Conservation (phyloP, 805 yeast genomes). For the Candida yuanshanica region DNA sequence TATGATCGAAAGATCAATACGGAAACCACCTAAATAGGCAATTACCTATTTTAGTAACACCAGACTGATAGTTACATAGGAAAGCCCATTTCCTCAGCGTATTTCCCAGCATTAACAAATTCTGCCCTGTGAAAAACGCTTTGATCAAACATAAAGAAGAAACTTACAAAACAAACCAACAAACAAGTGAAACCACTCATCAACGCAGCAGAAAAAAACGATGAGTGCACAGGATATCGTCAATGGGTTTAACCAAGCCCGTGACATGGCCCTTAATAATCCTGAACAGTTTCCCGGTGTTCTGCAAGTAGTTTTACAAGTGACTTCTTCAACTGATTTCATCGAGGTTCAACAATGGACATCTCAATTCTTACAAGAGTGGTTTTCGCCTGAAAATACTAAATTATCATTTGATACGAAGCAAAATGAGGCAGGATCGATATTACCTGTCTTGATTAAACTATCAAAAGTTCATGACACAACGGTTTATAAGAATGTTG, state of each 20-base stretch:
- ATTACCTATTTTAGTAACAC: too few relatives aligned
- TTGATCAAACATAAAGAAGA: background rate
- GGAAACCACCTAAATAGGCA: too few relatives aligned
- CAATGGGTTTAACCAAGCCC: constrained; percentile 14
- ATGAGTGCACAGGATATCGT: constrained; percentile 10
- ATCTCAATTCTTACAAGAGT: constrained; percentile 18
- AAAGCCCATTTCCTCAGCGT: too few relatives aligned
- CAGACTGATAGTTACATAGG: too few relatives aligned
- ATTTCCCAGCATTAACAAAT: background rate
- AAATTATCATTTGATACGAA: constrained; percentile 10
- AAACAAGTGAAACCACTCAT: background rate
- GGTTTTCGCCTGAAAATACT: constrained; percentile 13
- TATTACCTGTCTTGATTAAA: constrained; percentile 13
- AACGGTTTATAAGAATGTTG: constrained; percentile 30
- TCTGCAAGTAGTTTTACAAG: constrained; percentile 11
- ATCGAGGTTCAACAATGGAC: constrained; percentile 23
- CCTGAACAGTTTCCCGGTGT: constrained; percentile 15
- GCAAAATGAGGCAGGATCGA: constrained; percentile 10
- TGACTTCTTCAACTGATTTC: constrained; percentile 7
- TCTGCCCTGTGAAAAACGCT: background rate
- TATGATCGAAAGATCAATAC: too few relatives aligned
- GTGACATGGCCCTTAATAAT: constrained; percentile 7
- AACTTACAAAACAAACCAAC: background rate
- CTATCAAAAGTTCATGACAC: constrained; percentile 22
- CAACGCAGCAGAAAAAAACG: background rate